Base-by-base conservation (phyloP, 2,329 filamentous ascomycete genomes). In the Kalmusia sp. region DNA sequence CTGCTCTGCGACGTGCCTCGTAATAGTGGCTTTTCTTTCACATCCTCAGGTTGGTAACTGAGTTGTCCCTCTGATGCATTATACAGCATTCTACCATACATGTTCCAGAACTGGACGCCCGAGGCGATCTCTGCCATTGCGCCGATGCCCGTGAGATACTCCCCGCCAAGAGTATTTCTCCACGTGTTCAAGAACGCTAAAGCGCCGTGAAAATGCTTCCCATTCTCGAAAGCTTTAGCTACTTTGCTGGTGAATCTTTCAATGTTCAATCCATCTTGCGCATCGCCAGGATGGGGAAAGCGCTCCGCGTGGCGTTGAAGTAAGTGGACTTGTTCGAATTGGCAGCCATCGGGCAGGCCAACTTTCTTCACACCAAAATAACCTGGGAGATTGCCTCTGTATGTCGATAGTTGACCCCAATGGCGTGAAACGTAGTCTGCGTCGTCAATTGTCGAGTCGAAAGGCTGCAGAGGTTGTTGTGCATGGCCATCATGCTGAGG, bases 261-360 rank as follows among this genome's bases (percentile, higher is more conserved):
- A 56, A 83, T 77, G 57, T 81, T 82, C 19, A 56, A 60, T 1
- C 80, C 82, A 58, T 85, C 83, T 54, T 82, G 45, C 21, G 30
- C 75, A 24, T 70, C 71, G 52, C 69, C 72, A 15, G 72, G 40
- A 0, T 77, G 81, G 3, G 81, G 80, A 37, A 82, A 84, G 21
- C 83, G 77, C 54, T 85, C 74, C 1, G 80, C 80, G 65, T 85
- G 83, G 24, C 83, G 77, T 61, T 85, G 82, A 14, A 86, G 74
- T 5, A 77, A 71, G 58, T 84, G 82, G 0, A 75, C 81, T 63
- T 84, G 81, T 52, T 82, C 79, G 49, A 85, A 70, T 64, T 84
- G 81, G 68, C 83, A 85, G n/a, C 80, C 81, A 40, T 77, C 70
- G 0, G 83, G 83, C 6, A 81, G 64, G 4, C 79, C 79, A 25